phyloP scores from a whole-genome alignment of 805 yeast species.

The Candida pseudofarinosa region DNA sequence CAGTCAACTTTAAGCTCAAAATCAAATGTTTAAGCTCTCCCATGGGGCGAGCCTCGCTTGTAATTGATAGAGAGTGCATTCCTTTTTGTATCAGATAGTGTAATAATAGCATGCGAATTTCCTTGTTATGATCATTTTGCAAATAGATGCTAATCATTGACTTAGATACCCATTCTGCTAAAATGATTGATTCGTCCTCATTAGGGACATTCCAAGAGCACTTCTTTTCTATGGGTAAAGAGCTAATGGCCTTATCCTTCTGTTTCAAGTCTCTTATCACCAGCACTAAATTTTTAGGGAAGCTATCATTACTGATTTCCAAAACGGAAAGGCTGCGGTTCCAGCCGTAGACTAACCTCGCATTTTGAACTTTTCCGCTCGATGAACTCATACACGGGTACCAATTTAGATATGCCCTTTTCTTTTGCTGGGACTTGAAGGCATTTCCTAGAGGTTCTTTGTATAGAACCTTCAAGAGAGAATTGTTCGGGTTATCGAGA shows the following conservation, averaged over 20 bases:
- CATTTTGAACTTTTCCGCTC: constrained; percentile 15
- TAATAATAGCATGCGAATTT: not conserved
- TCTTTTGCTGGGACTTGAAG: constrained; percentile 20
- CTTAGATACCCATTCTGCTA: constrained; percentile 51
- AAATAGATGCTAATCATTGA: constrained; percentile 23
- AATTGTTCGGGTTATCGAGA: constrained; percentile 33
- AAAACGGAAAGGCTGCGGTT: constrained; percentile 54
- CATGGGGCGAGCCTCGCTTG: not conserved
- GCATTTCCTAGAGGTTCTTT: constrained; percentile 43
- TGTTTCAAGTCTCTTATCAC: constrained; percentile 30
- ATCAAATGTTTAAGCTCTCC: not conserved
- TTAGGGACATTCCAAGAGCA: constrained; percentile 19
- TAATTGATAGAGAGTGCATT: not conserved
- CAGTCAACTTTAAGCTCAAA: not conserved
- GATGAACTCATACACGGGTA: constrained; percentile 45
- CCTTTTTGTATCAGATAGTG: not conserved
- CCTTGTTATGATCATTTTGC: constrained; percentile 4
- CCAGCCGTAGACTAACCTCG: constrained; percentile 68
- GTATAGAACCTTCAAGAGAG: constrained; percentile 44
- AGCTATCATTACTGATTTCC: constrained; percentile 41
- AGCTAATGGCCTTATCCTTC: constrained; percentile 33
- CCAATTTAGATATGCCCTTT: constrained; percentile 56
- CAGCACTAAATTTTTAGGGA: constrained; percentile 24
- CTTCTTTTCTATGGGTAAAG: constrained; percentile 20
- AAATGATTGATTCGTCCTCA: constrained; percentile 37